A percentile compares a stretch with the other conserved stretches of the same genome.
Conservation (phyloP, 345 rosid species). For the Kandelia obovata region DNA sequence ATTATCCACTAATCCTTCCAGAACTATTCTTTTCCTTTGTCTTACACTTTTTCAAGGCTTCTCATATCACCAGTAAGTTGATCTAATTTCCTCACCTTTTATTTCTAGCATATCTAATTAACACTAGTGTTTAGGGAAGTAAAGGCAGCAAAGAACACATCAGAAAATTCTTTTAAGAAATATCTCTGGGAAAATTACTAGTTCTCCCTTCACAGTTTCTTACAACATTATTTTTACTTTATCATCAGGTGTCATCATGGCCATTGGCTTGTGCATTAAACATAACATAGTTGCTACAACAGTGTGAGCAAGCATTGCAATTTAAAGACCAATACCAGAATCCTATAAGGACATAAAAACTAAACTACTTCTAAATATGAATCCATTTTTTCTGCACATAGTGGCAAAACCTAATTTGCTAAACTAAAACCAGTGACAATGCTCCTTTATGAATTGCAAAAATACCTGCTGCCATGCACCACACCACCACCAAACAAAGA, state of each 20-base stretch:
- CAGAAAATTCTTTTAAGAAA: neutral
- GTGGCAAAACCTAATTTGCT: neutral
- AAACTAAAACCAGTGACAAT: neutral
- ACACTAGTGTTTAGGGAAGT: neutral
- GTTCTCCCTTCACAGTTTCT: neutral
- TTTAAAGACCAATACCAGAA: neutral
- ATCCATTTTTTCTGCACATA: neutral
- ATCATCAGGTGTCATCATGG: neutral
- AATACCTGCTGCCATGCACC: neutral
- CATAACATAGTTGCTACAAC: neutral
- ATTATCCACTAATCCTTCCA: neutral
- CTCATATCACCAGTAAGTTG: neutral
- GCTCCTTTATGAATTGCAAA: neutral
- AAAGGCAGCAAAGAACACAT: neutral
- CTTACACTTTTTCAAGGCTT: neutral
- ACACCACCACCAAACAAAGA: neutral
- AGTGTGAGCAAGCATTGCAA: neutral
- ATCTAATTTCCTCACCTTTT: neutral
- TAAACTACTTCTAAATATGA: neutral
- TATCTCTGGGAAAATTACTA: constrained; percentile 1
- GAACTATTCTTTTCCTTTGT: neutral
- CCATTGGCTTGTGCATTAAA: neutral
- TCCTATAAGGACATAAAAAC: neutral
- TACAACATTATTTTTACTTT: neutral
- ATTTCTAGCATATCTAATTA: neutral